Evolutionary conservation across 2,329 filamentous ascomycete species (phyloP), one percentile per base, ranked within the genome.

Genomic region (Rhytidhysteron rufulum): DNA sequence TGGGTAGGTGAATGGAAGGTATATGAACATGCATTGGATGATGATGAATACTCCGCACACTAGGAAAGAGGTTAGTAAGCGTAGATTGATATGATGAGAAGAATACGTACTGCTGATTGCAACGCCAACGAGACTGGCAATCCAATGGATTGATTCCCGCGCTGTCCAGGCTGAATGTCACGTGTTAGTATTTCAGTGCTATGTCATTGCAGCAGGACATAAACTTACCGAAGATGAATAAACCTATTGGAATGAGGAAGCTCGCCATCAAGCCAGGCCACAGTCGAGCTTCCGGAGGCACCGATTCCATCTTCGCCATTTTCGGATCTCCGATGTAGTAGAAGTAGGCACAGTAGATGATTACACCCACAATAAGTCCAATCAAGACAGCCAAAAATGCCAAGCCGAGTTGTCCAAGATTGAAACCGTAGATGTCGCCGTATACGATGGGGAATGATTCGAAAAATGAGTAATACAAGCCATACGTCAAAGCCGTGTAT

Each of bases 401-500:
- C 6, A 66, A 41, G 11, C 62, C 61, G 34, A 57, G 48, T 33
- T 64, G 38, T 19, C 63, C 60, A 18, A 63, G 42, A 41, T 55
- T 59, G 55, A 71, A 70, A 40, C 54, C 57, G 49, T 72, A 70
- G 16, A 66, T 55, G 11, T 51, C 52, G 17, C 51, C 51, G 52
- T 68, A 72, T 24, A 70, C 65, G n/a, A 70, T 45, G 4, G 66
- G 62, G 46, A 50, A 61, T 10, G 80, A 80, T 38, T 83, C 70
- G 67, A 85, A 84, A 69, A 84, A 84, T 80, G 85, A 83, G 71
- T 84, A 84, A 32, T 85, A 71, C 2, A 85, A 70, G 5, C 82
- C 82, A 61, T 86, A 87, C 15, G 89, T 74, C 2, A 91, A 82
- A 2, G 81, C 85, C 84, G 91, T 91, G 72, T 94, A 95, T 2